Evolutionary conservation across 257 asterid species (phyloP).

Genomic region (Solanum boliviense): DNA sequence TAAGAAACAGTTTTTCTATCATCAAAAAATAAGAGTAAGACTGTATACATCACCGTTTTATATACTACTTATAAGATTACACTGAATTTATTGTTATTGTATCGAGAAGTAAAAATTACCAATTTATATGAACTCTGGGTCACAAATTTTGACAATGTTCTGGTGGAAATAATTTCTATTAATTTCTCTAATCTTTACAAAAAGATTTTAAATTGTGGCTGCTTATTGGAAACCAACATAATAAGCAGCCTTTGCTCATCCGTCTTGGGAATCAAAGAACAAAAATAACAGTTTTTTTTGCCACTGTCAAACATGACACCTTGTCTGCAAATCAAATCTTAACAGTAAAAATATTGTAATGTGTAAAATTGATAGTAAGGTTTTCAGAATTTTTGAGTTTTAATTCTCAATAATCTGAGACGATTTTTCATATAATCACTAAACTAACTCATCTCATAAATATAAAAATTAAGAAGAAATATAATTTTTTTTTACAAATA

Average conservation of each 20-base stretch:
- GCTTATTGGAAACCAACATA: background rate
- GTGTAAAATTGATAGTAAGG: background rate
- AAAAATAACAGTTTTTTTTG: background rate
- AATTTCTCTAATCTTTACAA: background rate
- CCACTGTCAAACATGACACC: constrained; percentile 9
- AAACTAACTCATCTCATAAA: background rate
- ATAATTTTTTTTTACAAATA: background rate
- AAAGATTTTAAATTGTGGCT: background rate
- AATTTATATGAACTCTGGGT: background rate
- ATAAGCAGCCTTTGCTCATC: background rate
- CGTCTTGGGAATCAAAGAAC: background rate
- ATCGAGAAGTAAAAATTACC: background rate
- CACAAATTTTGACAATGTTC: background rate
- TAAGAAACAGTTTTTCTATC: background rate
- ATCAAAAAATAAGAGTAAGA: background rate
- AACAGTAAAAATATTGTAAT: constrained; percentile 12
- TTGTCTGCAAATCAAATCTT: constrained; percentile 21
- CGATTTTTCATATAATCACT: background rate
- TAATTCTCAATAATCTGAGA: background rate
- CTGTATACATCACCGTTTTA: fast-evolving
- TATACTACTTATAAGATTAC: background rate
- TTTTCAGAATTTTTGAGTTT: background rate
- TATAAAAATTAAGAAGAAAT: background rate
- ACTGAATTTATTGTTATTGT: background rate
- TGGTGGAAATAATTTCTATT: background rate